Evolutionary conservation across 768 basidiomycete genomes (phyloP).

Genomic region (Hebeloma cylindrosporum): DNA sequence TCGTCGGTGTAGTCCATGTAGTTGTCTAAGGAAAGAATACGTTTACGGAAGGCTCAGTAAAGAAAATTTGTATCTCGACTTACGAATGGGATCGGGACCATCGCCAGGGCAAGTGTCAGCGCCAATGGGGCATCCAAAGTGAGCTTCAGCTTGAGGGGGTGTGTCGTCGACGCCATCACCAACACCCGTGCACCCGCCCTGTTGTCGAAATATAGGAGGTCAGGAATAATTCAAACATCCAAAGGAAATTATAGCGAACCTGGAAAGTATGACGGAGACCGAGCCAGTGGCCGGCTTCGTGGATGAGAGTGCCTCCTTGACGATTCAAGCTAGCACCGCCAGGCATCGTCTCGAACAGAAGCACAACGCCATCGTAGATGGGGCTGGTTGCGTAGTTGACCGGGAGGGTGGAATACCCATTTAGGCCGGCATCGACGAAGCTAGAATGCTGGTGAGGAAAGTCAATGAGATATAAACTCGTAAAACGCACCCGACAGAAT

Average conservation of each 20-base stretch:
- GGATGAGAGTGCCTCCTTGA: constrained; percentile 47
- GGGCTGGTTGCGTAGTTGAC: constrained; percentile 36
- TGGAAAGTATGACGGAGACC: constrained; percentile 52
- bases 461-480: constrained; percentile 12
- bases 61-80: constrained; percentile 11
- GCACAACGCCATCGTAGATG: constrained; percentile 45
- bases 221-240: neutral
- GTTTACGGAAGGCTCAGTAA: neutral
- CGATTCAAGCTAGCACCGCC: constrained; percentile 41
- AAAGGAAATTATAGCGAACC: constrained; percentile 14
- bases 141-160: constrained; percentile 36
- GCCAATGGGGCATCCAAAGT: constrained; percentile 36
- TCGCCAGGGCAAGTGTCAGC: constrained; percentile 32
- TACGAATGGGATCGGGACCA: constrained; percentile 42
- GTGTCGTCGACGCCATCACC: constrained; percentile 47
- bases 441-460: constrained; percentile 15
- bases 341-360: constrained; percentile 37
- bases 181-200: constrained; percentile 31
- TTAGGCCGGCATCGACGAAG: constrained; percentile 27
- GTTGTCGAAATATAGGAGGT: neutral
- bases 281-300: constrained; percentile 52
- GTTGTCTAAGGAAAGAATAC: constrained; percentile 29
- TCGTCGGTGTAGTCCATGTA: constrained; percentile 53
- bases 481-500: constrained; percentile 31
- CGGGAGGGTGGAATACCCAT: constrained; percentile 53